These are phyloP conservation scores for Trypanosoma brucei DNA, from an alignment of 208 protist genomes.

Conservation along the genomic window DNA sequence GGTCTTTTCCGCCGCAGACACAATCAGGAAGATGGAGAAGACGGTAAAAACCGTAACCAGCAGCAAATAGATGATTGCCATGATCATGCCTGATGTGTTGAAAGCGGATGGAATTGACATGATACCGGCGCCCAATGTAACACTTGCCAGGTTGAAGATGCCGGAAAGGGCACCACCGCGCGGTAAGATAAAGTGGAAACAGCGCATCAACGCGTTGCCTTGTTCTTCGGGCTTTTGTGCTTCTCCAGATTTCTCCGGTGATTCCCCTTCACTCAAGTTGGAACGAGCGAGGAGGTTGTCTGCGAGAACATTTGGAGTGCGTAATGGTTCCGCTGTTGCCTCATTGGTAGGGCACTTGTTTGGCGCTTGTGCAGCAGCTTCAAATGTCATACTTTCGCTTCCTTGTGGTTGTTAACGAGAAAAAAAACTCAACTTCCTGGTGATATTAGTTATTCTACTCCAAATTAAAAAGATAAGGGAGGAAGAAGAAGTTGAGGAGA, in stretches of 20 bases:
- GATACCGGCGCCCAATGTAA: neutral
- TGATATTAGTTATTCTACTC: no score
- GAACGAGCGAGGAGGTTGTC: no score
- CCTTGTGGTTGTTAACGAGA: no score
- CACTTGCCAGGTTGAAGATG: neutral
- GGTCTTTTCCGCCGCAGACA: neutral
- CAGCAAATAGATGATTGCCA: neutral
- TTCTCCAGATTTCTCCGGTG: neutral
- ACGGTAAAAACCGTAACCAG: slow-evolving; percentile 3
- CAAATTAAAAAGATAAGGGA: no score
- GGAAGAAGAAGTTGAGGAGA: no score
- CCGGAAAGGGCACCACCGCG: neutral
- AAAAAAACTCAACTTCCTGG: no score
- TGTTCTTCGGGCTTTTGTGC: neutral
- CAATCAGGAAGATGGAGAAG: neutral
- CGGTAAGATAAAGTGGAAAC: neutral
- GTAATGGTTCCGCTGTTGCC: no score
- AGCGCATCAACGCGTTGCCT: neutral
- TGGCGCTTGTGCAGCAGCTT: no score
- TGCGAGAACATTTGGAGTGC: no score
- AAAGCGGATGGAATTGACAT: neutral
- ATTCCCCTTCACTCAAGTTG: neutral
- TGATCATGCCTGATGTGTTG: slow-evolving; percentile 2
- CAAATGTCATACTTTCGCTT: no score
- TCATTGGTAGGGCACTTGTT: no score